Conservation (phyloP, 2,329 filamentous ascomycete species). For the Ophiostoma sp. region DNA sequence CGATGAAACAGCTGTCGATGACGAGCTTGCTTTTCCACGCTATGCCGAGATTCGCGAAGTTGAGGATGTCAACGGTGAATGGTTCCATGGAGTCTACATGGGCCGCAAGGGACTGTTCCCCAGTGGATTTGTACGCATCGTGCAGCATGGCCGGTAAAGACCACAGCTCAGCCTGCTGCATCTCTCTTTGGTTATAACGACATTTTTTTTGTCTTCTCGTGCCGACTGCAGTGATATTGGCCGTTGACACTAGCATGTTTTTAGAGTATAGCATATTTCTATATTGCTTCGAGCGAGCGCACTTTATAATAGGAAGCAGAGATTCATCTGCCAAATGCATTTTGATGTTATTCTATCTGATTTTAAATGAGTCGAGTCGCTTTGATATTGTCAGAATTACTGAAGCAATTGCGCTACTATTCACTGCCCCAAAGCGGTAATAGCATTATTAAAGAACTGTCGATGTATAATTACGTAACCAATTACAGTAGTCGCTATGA, state of each 20-base stretch:
- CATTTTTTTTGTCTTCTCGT: neutral
- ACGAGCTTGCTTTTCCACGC: slow-evolving; percentile 80
- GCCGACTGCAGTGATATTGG: too few relatives aligned
- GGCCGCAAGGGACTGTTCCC: slow-evolving; percentile 76
- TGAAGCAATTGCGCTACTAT: too few relatives aligned
- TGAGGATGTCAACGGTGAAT: slow-evolving; percentile 84
- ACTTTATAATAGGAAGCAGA: too few relatives aligned
- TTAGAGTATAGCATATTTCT: neutral
- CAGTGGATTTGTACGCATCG: slow-evolving; percentile 58
- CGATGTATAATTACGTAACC: too few relatives aligned
- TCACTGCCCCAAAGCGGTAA: neutral
- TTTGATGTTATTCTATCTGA: too few relatives aligned
- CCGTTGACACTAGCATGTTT: neutral
- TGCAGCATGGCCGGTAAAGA: neutral
- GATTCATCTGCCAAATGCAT: too few relatives aligned
- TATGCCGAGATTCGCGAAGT: slow-evolving; percentile 78
- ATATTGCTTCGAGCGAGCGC: too few relatives aligned
- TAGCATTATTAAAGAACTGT: too few relatives aligned
- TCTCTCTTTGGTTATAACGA: neutral
- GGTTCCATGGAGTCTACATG: slow-evolving; percentile 83
- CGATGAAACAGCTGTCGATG: slow-evolving; percentile 57
- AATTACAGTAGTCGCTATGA: too few relatives aligned
- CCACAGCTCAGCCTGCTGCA: neutral
- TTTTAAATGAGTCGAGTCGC: too few relatives aligned
- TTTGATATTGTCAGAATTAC: too few relatives aligned